phyloP scores from a whole-genome alignment of 2,329 filamentous ascomycete genomes.

The Fonsecaea monophora region DNA sequence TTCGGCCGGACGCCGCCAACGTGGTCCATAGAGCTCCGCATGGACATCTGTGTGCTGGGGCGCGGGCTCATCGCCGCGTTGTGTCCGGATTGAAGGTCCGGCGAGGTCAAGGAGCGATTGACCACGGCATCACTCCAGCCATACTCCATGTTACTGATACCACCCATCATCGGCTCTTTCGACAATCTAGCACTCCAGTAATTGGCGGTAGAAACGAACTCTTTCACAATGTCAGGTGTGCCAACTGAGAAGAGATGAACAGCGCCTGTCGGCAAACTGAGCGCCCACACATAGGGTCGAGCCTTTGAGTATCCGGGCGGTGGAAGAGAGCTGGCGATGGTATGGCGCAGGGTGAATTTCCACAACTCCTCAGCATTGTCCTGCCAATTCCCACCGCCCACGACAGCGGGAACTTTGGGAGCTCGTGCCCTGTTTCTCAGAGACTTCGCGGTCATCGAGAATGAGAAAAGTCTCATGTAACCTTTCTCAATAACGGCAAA shows the following conservation, averaged over 20 bases:
- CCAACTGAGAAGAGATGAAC: slow-evolving; percentile 99
- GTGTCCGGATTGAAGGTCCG: slow-evolving; percentile 47
- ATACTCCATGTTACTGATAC: slow-evolving; percentile 96
- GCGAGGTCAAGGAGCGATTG: slow-evolving; percentile 72
- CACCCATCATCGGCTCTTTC: slow-evolving; percentile 89
- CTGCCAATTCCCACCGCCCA: slow-evolving; percentile 97
- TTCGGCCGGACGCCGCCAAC: slow-evolving; percentile 66
- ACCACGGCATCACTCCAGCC: slow-evolving; percentile 91
- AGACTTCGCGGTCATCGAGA: slow-evolving; percentile 78
- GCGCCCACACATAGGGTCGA: slow-evolving; percentile 89
- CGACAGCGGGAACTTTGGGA: slow-evolving; percentile 67
- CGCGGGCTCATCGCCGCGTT: slow-evolving; percentile 54
- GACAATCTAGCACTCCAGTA: slow-evolving; percentile 97
- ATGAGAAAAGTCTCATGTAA: slow-evolving; percentile 91
- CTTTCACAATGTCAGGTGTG: slow-evolving; percentile 89
- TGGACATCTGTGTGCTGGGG: slow-evolving; percentile 66
- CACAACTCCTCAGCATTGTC: slow-evolving; percentile 92
- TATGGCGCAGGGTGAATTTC: slow-evolving; percentile 86
- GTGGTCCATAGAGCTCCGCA: slow-evolving; percentile 72
- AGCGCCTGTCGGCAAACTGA: slow-evolving; percentile 88
- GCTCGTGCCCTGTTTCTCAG: slow-evolving; percentile 69
- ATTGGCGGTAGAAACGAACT: slow-evolving; percentile 93
- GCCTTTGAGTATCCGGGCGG: slow-evolving; percentile 91
- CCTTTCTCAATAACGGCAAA: slow-evolving; percentile 97
- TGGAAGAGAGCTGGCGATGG: slow-evolving; percentile 86